These are phyloP conservation scores for Conoideocrella luteorostrata DNA, from an alignment of 2,329 filamentous ascomycete species.

Conservation along the genomic window DNA sequence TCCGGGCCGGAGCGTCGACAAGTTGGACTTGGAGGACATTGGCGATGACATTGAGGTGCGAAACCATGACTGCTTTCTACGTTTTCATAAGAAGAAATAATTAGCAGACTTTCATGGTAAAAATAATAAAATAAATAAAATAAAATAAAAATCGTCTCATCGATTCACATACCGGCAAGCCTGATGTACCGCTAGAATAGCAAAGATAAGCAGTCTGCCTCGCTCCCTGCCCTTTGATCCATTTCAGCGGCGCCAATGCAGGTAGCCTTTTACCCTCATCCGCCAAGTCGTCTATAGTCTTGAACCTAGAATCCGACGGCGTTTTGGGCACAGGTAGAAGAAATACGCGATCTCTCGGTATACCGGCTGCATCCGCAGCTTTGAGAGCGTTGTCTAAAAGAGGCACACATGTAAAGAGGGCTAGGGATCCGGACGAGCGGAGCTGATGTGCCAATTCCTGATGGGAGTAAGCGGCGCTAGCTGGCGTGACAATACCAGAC, in stretches of 20 bases:
- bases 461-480: slow-evolving; percentile 67
- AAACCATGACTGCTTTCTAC: slow-evolving; percentile 79
- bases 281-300: slow-evolving; percentile 61
- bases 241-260: slow-evolving; percentile 48
- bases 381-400: slow-evolving; percentile 58
- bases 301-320: slow-evolving; percentile 45
- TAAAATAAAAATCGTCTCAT: too few relatives aligned
- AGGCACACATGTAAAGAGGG: slow-evolving; percentile 64
- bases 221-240: slow-evolving; percentile 58
- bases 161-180: slow-evolving; percentile 63
- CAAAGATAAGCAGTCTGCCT: slow-evolving; percentile 69
- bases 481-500: slow-evolving; percentile 67
- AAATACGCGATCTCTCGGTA: slow-evolving; percentile 60
- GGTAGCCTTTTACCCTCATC: slow-evolving; percentile 50
- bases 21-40: slow-evolving; percentile 60
- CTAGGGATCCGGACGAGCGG: slow-evolving; percentile 60
- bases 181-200: slow-evolving; percentile 75
- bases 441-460: slow-evolving; percentile 67
- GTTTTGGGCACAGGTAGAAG: slow-evolving; percentile 61
- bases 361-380: slow-evolving; percentile 56
- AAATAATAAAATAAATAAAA: too few relatives aligned
- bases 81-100: too few relatives aligned
- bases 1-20: slow-evolving; percentile 34
- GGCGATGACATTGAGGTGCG: slow-evolving; percentile 71
- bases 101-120: too few relatives aligned